Base-by-base conservation (phyloP, 2,329 filamentous ascomycete genomes). In the Scortechinia acanthostroma region DNA sequence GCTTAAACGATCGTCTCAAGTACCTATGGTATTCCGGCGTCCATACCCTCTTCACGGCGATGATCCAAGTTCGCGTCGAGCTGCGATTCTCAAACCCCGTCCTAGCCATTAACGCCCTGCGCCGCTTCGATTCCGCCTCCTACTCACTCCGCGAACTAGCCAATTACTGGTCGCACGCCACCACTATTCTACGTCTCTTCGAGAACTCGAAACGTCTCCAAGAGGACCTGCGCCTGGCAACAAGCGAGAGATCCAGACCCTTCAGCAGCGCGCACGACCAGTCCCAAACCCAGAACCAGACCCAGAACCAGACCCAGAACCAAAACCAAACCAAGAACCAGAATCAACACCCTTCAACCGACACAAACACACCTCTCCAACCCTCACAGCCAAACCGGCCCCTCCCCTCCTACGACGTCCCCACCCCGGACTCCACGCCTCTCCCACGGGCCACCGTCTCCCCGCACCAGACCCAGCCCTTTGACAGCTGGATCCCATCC, bases 61-160 rank as follows among this genome's bases (percentile, higher is more conserved):
- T 69, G 65, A 67, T 69, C 21, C 65, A 69, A 55, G 64, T 69
- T 4, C 61, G 65, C 16, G 65, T 68, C 4, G 65, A 69, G 47
- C 57, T 69, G 17, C 63, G 64, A 19, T 68, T 69, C 46, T 68
- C 65, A 2, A 69, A 69, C 42, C 65, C 65, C 3, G 61, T 69
- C 2, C 52, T 69, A 6, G 65, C 65, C 3, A 68, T 68, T 50
- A 68, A 67, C 44, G 65, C 64, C 15, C 58, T 69, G 42, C 62
- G 65, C 25, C 61, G 65, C 16, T 68, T 67, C 43, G 64, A 68
- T 46, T 68, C 65, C 2, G 62, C 63, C 2, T 56, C 64, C 1
- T 58, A 61, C 47, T 68, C 64, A 6, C 54, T 69, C 19, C 63
- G 64, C 33, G 58, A 62, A 43, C 53, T 68, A 20, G 60, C 65